Percentiles rank a stretch among this genome's conserved stretches.
phyloP scores from a whole-genome alignment of 192 early-diverging fungal genomes.

The Coemansia umbellata region DNA sequence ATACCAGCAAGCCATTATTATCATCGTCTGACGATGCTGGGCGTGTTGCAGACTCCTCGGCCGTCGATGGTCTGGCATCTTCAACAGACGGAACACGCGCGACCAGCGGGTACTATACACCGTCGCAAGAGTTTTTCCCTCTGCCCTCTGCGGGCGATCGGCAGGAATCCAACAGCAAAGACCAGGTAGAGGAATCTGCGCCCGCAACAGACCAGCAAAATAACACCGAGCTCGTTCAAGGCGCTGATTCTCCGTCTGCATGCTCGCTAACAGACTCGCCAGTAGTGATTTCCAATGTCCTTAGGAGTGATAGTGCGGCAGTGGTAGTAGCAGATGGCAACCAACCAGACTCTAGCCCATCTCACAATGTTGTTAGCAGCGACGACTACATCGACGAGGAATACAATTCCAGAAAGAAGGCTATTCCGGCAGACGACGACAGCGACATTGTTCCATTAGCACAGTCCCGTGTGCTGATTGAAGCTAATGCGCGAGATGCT shows the following conservation, averaged over 20 bases:
- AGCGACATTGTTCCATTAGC: constrained; percentile 45
- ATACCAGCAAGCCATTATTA: neutral
- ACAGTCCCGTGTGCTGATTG: constrained; percentile 27
- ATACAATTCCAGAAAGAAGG: no score
- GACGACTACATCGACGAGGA: constrained; percentile 1
- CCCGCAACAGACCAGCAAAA: neutral
- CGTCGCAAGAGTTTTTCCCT: constrained; percentile 42
- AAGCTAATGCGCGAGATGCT: constrained; percentile 8
- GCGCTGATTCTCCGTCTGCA: constrained; percentile 15
- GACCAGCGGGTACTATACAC: constrained; percentile 22
- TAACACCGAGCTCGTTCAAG: constrained; percentile 11
- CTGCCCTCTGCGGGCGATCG: constrained; percentile 17
- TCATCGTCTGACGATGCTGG: neutral
- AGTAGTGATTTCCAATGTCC: neutral
- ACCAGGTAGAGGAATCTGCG: neutral
- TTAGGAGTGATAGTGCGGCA: constrained; percentile 28
- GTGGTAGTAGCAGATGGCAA: neutral
- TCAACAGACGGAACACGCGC: neutral
- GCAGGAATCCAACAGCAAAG: neutral
- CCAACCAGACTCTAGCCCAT: no score
- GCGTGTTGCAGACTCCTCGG: neutral
- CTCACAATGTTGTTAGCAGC: no score
- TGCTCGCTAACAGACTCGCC: constrained; percentile 28
- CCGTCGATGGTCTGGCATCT: neutral
- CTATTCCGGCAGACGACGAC: constrained; percentile 21